A percentile compares a stretch with the other conserved stretches of the same genome.
phyloP scores from a whole-genome alignment of 192 early-diverging fungal species.

The Backusella tuberculispora region DNA sequence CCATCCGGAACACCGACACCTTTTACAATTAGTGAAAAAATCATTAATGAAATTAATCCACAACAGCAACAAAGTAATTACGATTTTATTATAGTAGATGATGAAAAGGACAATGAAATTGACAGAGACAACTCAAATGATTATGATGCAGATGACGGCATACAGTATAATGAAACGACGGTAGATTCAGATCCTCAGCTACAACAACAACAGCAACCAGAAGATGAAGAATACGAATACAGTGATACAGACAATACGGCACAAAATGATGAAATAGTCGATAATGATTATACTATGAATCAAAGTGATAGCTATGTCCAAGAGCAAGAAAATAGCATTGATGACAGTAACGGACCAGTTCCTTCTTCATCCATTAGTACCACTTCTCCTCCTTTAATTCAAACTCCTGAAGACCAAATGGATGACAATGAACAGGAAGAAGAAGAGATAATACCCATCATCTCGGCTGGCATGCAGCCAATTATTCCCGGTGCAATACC shows the following conservation, averaged over 20 bases:
- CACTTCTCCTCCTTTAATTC: neutral
- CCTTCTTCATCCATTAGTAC: neutral
- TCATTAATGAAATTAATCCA: neutral
- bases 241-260: no score
- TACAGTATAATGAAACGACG: neutral
- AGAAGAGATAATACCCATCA: neutral
- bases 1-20: neutral
- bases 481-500: neutral
- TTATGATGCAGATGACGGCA: neutral
- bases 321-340: neutral
- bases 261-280: neutral
- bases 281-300: neutral
- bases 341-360: neutral
- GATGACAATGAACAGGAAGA: neutral
- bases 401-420: neutral
- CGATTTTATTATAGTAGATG: neutral
- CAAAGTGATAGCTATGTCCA: neutral
- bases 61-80: neutral
- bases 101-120: slow-evolving; percentile 5
- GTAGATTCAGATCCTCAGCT: neutral
- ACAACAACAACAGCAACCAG: neutral
- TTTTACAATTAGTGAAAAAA: neutral
- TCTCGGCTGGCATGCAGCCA: neutral
- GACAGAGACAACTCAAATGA: neutral
- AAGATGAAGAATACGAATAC: neutral